A percentile compares a stretch with the other conserved stretches of the same genome.
These are phyloP conservation scores for Diplodia intermedia DNA, from an alignment of 2,329 filamentous ascomycete species.

Conservation along the genomic window DNA sequence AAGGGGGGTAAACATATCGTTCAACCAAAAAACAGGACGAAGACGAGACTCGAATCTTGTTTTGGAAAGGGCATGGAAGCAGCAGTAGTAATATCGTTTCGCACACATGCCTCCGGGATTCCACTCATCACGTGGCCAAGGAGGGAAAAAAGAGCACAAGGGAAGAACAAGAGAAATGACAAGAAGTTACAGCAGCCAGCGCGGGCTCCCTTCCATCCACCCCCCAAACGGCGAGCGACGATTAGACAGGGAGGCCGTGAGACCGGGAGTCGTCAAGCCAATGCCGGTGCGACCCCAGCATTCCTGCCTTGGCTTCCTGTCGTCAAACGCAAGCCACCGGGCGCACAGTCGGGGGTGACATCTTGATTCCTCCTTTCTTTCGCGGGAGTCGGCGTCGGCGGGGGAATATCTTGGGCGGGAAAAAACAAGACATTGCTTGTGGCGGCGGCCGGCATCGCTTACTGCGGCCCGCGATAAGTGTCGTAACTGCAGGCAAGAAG, in stretches of 20 bases:
- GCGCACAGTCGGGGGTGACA: neutral
- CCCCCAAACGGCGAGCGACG: neutral
- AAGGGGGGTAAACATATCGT: neutral
- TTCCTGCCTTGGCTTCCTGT: constrained; percentile 2
- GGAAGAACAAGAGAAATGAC: neutral
- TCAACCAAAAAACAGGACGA: neutral
- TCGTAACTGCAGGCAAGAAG: constrained; percentile 28
- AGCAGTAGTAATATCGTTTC: neutral
- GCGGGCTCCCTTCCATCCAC: neutral
- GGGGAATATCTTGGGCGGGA: neutral
- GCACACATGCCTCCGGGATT: neutral
- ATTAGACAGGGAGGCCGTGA: constrained; percentile 9
- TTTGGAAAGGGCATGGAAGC: neutral
- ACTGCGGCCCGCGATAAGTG: constrained; percentile 33
- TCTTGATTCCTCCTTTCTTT: constrained; percentile 5
- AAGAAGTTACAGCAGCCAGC: constrained; percentile 11
- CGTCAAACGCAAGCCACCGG: constrained; percentile 9
- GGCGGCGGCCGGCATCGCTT: constrained; percentile 15
- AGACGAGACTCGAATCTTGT: neutral
- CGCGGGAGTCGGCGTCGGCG: neutral
- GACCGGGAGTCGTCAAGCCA: neutral
- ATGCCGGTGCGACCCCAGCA: neutral
- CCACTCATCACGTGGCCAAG: neutral
- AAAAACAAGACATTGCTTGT: constrained; percentile 17
- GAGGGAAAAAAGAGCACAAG: neutral